These are phyloP conservation scores for Cryptococcus amylolentus DNA, from an alignment of 1,284 basidiomycete species.

Conservation along the genomic window DNA sequence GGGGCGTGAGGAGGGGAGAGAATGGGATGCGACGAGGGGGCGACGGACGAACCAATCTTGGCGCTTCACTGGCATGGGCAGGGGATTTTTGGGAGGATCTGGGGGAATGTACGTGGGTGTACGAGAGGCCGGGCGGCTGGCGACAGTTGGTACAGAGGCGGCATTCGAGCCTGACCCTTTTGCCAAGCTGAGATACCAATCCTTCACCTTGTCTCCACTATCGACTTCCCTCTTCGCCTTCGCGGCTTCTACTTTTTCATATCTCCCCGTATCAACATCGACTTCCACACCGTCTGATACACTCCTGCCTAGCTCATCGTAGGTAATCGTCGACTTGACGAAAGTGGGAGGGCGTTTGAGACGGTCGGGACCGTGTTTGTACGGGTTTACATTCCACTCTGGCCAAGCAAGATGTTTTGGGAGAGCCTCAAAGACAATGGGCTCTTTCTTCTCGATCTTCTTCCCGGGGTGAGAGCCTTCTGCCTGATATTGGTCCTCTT, in stretches of 20 bases:
- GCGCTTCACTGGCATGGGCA: constrained; percentile 1
- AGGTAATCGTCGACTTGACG: constrained; percentile 21
- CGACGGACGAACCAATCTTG: constrained; percentile 48
- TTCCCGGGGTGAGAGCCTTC: neutral
- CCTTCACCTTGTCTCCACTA: constrained; percentile 25
- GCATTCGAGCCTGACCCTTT: neutral
- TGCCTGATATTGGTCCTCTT: neutral
- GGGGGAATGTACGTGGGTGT: too few species aligned
- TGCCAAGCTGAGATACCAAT: constrained; percentile 37
- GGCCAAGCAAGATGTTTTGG: constrained; percentile 23
- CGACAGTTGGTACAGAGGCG: neutral
- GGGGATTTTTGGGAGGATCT: neutral
- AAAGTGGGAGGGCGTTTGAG: constrained; percentile 33
- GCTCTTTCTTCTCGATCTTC: neutral
- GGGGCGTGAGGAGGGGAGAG: constrained; percentile 2
- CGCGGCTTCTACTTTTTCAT: neutral
- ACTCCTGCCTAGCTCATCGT: constrained; percentile 39
- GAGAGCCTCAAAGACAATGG: neutral
- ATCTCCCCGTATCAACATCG: constrained; percentile 19
- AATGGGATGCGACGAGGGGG: constrained; percentile 21
- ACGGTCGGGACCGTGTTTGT: constrained; percentile 32
- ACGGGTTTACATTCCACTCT: constrained; percentile 42
- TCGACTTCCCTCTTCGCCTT: neutral
- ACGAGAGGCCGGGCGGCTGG: neutral
- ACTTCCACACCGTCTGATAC: constrained; percentile 27